A percentile compares a stretch with the other conserved stretches of the same genome.
These are phyloP conservation scores for Mortierella claussenii DNA, from an alignment of 192 early-diverging fungal species.

Conservation along the genomic window DNA sequence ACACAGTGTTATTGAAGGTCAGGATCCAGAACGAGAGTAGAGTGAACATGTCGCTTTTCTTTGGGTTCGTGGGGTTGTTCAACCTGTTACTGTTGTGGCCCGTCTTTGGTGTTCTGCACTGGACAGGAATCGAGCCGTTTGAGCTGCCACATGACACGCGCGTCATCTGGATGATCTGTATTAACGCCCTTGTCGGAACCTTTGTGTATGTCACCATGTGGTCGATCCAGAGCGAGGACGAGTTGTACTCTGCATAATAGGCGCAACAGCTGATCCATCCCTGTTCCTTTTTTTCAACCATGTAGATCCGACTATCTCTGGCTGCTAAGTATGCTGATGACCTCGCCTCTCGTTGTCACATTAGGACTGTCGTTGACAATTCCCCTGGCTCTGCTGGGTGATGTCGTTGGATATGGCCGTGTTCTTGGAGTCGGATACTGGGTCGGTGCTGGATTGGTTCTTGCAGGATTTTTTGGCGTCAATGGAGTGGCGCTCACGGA, in stretches of 20 bases:
- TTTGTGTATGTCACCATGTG: conserved; percentile 65
- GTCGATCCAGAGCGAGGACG: background rate
- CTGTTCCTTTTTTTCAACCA: background rate
- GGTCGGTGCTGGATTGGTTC: conserved; percentile 72
- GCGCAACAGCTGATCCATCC: background rate
- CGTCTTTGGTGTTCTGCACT: conserved; percentile 68
- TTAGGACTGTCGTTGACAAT: conserved; percentile 81
- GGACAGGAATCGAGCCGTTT: conserved; percentile 70
- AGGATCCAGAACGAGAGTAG: conserved; percentile 74
- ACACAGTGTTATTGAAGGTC: conserved; percentile 78
- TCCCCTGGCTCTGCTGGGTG: conserved; percentile 62
- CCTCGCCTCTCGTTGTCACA: conserved; percentile 83
- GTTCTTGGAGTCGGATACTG: conserved; percentile 65
- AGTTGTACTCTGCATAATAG: background rate
- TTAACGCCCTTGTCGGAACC: conserved; percentile 84
- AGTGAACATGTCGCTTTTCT: conserved; percentile 80
- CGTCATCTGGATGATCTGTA: conserved; percentile 69
- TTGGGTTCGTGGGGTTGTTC: conserved; percentile 81
- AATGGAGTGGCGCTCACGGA: conserved; percentile 60
- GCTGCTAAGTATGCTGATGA: conserved; percentile 82
- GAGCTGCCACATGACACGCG: conserved; percentile 61
- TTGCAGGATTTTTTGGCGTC: conserved; percentile 75
- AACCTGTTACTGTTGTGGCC: conserved; percentile 79
- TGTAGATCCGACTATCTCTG: conserved; percentile 82
- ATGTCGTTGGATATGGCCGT: conserved; percentile 72